Conservation (phyloP, 805 yeast species). For the Debaryomyces tyrocola region DNA sequence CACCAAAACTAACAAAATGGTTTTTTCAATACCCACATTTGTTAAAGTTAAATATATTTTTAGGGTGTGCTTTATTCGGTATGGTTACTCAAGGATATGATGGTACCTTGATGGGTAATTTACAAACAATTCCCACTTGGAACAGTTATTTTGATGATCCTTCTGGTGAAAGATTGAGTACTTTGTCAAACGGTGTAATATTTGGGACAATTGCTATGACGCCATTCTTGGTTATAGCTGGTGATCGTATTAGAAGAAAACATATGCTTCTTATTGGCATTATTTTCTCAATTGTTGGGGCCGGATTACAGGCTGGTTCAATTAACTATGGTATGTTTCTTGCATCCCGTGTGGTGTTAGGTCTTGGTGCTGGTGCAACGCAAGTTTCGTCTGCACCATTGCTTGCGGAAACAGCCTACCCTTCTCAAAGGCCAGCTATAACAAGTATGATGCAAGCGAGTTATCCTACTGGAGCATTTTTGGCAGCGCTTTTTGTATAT, state of each 20-base stretch:
- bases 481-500: constrained; percentile 45
- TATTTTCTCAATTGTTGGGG: constrained; percentile 30
- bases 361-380: constrained; percentile 31
- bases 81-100: constrained; percentile 14
- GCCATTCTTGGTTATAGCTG: constrained; percentile 42
- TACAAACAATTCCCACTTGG: constrained; percentile 18
- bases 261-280: constrained; percentile 37
- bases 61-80: constrained; percentile 8
- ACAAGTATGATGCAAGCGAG: constrained; percentile 56
- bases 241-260: constrained; percentile 42
- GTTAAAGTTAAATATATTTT: constrained; percentile 7
- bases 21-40: constrained; percentile 9
- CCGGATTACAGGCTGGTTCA: constrained; percentile 30
- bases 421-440: constrained; percentile 39
- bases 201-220: too few relatives aligned
- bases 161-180: constrained; percentile 16
- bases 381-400: constrained; percentile 57
- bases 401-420: constrained; percentile 59
- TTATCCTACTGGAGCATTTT: constrained; percentile 56
- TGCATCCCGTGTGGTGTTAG: constrained; percentile 50
- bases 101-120: constrained; percentile 20
- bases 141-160: constrained; percentile 27
- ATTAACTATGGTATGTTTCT: constrained; percentile 40
- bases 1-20: constrained; percentile 8
- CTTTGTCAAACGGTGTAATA: too few relatives aligned